Evolutionary conservation across 192 early-diverging fungal species (phyloP).

Genomic region (Coemansia erecta): DNA sequence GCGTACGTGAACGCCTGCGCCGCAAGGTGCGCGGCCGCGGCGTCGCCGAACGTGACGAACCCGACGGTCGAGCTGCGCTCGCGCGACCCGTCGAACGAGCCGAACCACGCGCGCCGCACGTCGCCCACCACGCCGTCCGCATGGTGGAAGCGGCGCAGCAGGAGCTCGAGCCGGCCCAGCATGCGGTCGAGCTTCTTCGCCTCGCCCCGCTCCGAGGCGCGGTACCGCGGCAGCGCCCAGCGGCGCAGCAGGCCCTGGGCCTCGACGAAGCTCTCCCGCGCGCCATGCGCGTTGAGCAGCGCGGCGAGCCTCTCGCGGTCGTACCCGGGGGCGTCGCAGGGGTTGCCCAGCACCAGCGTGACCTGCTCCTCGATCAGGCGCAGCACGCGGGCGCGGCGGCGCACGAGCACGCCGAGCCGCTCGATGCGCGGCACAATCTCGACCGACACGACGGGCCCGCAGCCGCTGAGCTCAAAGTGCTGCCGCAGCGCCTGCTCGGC

Average conservation of each 20-base stretch:
- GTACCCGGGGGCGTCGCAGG: slow-evolving; percentile 60
- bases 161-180: slow-evolving; percentile 56
- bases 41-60: slow-evolving; percentile 46
- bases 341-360: slow-evolving; percentile 65
- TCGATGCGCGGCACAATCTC: slow-evolving; percentile 58
- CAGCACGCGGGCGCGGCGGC: slow-evolving; percentile 57
- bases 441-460: slow-evolving; percentile 62
- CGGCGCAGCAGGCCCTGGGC: slow-evolving; percentile 16
- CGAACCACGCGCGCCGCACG: slow-evolving; percentile 49
- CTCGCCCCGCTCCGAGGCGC: slow-evolving; percentile 5
- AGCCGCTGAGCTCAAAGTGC: slow-evolving; percentile 59
- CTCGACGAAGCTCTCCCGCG: not conserved
- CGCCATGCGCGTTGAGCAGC: slow-evolving; percentile 18
- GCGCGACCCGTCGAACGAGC: slow-evolving; percentile 27
- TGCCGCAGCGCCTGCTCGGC: slow-evolving; percentile 52
- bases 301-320: slow-evolving; percentile 53
- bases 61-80: slow-evolving; percentile 44
- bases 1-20: slow-evolving; percentile 48
- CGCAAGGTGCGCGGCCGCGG: slow-evolving; percentile 37
- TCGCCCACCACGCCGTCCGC: slow-evolving; percentile 55
- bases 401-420: slow-evolving; percentile 57
- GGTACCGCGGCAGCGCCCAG: slow-evolving; percentile 34
- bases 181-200: slow-evolving; percentile 14
- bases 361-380: slow-evolving; percentile 57
- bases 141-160: slow-evolving; percentile 56